phyloP scores from a whole-genome alignment of 495 filamentous ascomycete species.

The Tirmania nivea region DNA sequence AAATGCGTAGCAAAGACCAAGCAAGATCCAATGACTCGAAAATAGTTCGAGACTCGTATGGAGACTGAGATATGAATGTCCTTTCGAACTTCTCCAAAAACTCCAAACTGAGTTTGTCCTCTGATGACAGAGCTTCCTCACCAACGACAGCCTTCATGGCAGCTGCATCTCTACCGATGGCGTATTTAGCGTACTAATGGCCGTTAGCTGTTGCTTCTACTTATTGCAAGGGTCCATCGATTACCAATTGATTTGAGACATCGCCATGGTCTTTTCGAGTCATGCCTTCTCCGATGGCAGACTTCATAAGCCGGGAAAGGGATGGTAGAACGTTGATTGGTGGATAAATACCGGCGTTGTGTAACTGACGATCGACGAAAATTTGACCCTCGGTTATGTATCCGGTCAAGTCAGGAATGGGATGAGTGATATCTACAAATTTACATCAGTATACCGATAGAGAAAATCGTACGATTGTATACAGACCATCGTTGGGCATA shows the following conservation, averaged over 20 bases:
- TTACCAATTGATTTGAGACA: slow-evolving; percentile 78
- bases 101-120: slow-evolving; percentile 94
- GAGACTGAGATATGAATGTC: slow-evolving; percentile 71
- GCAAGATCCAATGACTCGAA: slow-evolving; percentile 84
- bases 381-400: slow-evolving; percentile 63
- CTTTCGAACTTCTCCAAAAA: slow-evolving; percentile 97
- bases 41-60: slow-evolving; percentile 79
- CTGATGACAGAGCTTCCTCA: slow-evolving; percentile 74
- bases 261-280: slow-evolving; percentile 92
- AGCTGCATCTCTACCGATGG: slow-evolving; percentile 92
- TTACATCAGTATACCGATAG: slow-evolving; percentile 1
- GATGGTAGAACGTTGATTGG: slow-evolving; percentile 98
- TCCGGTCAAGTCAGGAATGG: slow-evolving; percentile 94
- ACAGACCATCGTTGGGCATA: slow-evolving; percentile 88
- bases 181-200: slow-evolving; percentile 75
- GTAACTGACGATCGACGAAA: slow-evolving; percentile 80
- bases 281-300: slow-evolving; percentile 89
- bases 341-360: slow-evolving; percentile 94
- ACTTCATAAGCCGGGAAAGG: slow-evolving; percentile 98
- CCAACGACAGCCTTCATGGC: slow-evolving; percentile 99
- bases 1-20: slow-evolving; percentile 88
- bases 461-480: not conserved
- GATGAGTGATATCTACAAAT: slow-evolving; percentile 74
- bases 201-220: not conserved
- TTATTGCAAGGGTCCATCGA: not conserved